Evolutionary conservation across 2,329 filamentous ascomycete species (phyloP), one percentile per base, ranked within the genome.

Genomic region (Alternaria angustiovoidea): DNA sequence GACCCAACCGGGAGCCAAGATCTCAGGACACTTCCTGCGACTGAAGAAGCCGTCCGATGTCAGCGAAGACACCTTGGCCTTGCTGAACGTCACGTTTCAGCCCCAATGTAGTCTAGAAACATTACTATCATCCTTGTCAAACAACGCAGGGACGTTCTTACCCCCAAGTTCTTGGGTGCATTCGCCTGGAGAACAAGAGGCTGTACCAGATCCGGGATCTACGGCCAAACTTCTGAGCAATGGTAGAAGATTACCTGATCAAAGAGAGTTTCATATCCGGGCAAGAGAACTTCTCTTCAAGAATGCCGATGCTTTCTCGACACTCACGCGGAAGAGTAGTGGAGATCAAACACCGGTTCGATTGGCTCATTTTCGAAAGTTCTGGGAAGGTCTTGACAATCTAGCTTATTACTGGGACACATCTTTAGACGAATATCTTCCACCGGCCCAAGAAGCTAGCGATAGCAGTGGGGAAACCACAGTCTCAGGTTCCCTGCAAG

Each of bases 401-500:
- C 81, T 89, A 81, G 80, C 85, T 16, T 85, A 86, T 63, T 89
- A 88, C 69, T 89, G 87, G 87, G 87, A 89, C 69, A 81, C 80
- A 39, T 87, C 83, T 59, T 70, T 84, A 48, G 87, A 89, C 65
- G 75, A 87, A 30, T 88, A 88, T 71, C 82, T 81, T 42, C 72
- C 76, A 18, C 70, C 75, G 6, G 64, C 64, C 18, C 52, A 64
- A 51, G 59, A 67, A 30, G 55, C 62, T 36, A 62, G 51, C 22
- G 22, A 41, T 47, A 41, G 43, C n/a, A 46, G 24, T 53, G 46
- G 36, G 14, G 52, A 57, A 22, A 59, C 61, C 46, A 7, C 34
- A 24, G 46, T 26, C 41, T 38, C 51, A 20, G 47, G 36, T n/a
- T 20, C 60, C 47, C 18, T 57, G 34, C 39, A 46, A 24, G 39